These are phyloP conservation scores for Lichtheimia ramosa DNA, from an alignment of 371 early-diverging fungal genomes.

Conservation along the genomic window DNA sequence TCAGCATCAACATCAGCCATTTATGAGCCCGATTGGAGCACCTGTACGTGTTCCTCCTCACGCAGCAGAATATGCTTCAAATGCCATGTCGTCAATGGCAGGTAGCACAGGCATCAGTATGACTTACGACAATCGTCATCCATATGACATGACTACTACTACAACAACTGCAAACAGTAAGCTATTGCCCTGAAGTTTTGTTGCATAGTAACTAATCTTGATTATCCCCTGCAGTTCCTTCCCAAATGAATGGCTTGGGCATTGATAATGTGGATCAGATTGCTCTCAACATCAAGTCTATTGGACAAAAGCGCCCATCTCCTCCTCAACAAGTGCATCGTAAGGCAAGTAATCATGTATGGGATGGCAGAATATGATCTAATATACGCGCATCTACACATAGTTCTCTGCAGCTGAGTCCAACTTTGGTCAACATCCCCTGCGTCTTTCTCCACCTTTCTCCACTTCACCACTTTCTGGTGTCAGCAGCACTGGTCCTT, in stretches of 20 bases:
- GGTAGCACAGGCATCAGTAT: constrained; percentile 4
- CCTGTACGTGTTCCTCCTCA: constrained; percentile 12
- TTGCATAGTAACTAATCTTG: background rate
- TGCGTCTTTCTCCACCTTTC: constrained; percentile 28
- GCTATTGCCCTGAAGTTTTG: background rate
- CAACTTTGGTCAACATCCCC: constrained; percentile 14
- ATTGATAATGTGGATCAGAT: constrained; percentile 40
- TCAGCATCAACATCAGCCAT: constrained; percentile 1
- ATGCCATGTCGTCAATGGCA: constrained; percentile 1
- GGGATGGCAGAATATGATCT: background rate
- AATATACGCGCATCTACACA: background rate
- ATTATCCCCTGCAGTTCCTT: constrained; percentile 7
- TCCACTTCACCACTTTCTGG: constrained; percentile 38
- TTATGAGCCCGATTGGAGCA: constrained; percentile 9
- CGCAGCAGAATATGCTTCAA: constrained; percentile 2
- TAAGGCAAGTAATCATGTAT: constrained; percentile 20
- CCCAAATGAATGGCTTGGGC: constrained; percentile 28
- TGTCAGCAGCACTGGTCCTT: constrained; percentile 28
- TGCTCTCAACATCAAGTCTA: constrained; percentile 32
- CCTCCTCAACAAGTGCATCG: constrained; percentile 19
- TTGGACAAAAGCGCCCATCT: constrained; percentile 32
- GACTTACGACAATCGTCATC: constrained; percentile 11
- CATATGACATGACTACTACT: constrained; percentile 11
- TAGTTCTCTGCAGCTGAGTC: constrained; percentile 18
- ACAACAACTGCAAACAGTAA: background rate